Base-by-base conservation (phyloP, 768 basidiomycete genomes). In the Tylopilus felleus region DNA sequence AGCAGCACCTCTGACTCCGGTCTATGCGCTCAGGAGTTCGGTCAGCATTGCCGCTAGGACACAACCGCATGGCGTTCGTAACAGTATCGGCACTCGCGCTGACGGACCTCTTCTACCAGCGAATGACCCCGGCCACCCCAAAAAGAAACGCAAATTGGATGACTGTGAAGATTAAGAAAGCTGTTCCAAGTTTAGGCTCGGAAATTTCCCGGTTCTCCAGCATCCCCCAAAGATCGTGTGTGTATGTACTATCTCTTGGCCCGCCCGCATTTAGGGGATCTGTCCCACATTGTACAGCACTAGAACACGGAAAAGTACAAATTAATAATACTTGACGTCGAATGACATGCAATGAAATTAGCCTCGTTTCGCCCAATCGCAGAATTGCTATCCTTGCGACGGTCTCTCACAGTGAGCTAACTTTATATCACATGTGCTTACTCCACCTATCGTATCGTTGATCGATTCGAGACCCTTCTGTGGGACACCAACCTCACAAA, bases 91-190 rank as follows among this genome's bases (percentile, higher is more conserved):
- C 2, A 9, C 31, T 43, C 17, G 47, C 19, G 22, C 22, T 6
- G 17, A 44, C 1, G 10, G 14, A 2, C 16, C 29, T 13, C 31
- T 21, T 27, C 14, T 2, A n/a, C 21, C 23, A 1, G 8, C 8
- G 25, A 29, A 17, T 14, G 54, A 56, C 43, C 49, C 47, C 44
- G n/a, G 39, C 1, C 55, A 55, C 55, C 50, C 21, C 13, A 38
- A 14, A 31, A 70, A 52, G 51, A 67, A 63, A 49, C 66, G 68
- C 25, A 70, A 56, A 43, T 12, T 70, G 49, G 52, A 47, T 5
- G 58, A 52, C 3, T 51, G 49, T 17, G 52, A 56, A 14, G 51
- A 53, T 38, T 55, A 61, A 29, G 29, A 21, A 40, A 14, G 14
- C 2, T 21, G 19, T 7, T 8, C 47, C 22, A 40, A 52, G 42